Base-by-base conservation (phyloP, 1,284 basidiomycete species). In the Leccinum pachyderme region DNA sequence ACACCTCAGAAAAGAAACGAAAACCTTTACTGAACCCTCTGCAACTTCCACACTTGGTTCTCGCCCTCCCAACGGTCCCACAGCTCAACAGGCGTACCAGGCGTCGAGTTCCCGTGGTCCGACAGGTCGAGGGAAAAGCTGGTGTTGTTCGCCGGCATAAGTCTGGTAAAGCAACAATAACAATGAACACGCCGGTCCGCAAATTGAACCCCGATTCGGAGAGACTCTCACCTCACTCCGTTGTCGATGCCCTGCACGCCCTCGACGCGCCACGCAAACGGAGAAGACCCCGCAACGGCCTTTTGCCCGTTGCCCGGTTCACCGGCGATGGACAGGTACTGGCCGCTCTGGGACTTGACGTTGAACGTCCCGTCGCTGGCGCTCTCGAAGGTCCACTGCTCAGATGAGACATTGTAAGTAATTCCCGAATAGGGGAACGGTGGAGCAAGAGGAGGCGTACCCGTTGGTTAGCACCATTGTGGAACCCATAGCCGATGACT, bases 401-500 rank as follows among this genome's bases (percentile, higher is more conserved):
- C 7, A 44, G 3, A 25, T 8, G 24, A 2, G 13, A 44, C 13
- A 18, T 39, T 18, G 9, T 37, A 3, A 37, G n/a, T 5, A 39
- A 11, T 39, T 18, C 5, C 8, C 22, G 9, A 12, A 39, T 5
- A 22, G 18, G 35, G 5, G 35, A 22, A 22, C 5, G 11, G 11
- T 18, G 24, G 3, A 4, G 43, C n/a, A 4, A 27, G 9, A 28
- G n/a, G 13, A 5, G 11, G 15, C 56, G 18, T 56, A 81, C 82
- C 69, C 73, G 68, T 61, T 85, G 83, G 59, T 83, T 84, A 6
- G 66, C 61, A 2, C 76, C 75, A 2, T 68, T 68, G 57, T 81
- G 75, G 44, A 61, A 63, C 3, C 70, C 64, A 56, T 68, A 83
- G 4, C 84, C 84, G 43, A 79, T 80, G 58, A 85, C 79, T 81